Conservation (phyloP, 345 rosid genomes). For the Anastatica hierochuntica region DNA sequence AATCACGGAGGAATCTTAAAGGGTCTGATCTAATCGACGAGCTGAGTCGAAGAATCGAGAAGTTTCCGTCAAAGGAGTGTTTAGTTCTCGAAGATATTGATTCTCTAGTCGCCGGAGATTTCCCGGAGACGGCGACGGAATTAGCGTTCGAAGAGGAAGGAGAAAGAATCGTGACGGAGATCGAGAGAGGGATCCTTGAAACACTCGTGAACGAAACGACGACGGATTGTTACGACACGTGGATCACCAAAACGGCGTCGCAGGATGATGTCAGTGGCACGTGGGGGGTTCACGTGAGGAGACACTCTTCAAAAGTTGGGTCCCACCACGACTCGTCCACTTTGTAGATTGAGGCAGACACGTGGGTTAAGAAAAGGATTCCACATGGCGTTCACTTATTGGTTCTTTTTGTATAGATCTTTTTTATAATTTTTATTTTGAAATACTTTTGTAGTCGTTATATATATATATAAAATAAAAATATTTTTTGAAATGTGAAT, state of each 20-base stretch:
- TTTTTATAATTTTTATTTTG: background rate
- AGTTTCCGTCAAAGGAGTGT: conserved; percentile 46
- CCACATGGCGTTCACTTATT: conserved; percentile 6
- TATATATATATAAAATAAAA: background rate
- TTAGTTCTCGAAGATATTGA: conserved; percentile 62
- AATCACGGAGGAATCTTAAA: background rate
- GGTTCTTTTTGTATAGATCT: conserved; percentile 8
- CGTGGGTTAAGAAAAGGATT: conserved; percentile 23
- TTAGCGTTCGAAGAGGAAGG: conserved; percentile 36
- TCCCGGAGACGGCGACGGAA: conserved; percentile 21
- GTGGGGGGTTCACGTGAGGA: conserved; percentile 65
- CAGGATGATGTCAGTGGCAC: conserved; percentile 39
- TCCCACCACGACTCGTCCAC: conserved; percentile 25
- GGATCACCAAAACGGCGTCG: conserved; percentile 24
- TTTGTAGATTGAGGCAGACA: conserved; percentile 16
- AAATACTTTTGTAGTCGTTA: conserved; percentile 17
- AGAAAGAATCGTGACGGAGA: conserved; percentile 42
- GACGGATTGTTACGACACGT: conserved; percentile 6
- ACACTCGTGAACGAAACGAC: conserved; percentile 46
- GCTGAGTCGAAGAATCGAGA: conserved; percentile 26
- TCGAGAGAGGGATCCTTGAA: conserved; percentile 49
- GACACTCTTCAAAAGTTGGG: conserved; percentile 30
- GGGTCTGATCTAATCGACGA: conserved; percentile 37
- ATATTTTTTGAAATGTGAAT: background rate
- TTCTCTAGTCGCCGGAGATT: conserved; percentile 42